phyloP scores from a whole-genome alignment of 768 basidiomycete genomes.

The Ramaria sp. region DNA sequence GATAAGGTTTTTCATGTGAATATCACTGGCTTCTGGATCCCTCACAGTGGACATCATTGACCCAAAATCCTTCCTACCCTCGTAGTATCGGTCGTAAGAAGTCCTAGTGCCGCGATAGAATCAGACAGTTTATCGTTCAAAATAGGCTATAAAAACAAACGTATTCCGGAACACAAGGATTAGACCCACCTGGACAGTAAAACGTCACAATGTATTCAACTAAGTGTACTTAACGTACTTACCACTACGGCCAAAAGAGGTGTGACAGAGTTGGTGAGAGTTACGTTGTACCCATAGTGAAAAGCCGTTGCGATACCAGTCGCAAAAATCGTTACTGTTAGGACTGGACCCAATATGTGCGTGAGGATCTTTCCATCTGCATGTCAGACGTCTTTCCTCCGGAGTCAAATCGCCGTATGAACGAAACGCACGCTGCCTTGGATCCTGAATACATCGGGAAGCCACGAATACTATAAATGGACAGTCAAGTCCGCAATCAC shows the following conservation, averaged over 20 bases:
- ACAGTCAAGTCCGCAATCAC: neutral
- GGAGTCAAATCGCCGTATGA: neutral
- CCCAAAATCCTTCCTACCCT: conserved; percentile 81
- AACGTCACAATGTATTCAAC: conserved; percentile 1
- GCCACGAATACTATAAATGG: conserved; percentile 69
- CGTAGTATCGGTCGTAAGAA: conserved; percentile 81
- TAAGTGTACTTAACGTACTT: conserved; percentile 20
- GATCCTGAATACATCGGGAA: conserved; percentile 76
- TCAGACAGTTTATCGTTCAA: neutral
- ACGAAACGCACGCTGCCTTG: conserved; percentile 59
- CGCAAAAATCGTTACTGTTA: conserved; percentile 75
- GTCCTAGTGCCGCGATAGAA: conserved; percentile 49
- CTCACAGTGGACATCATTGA: conserved; percentile 52
- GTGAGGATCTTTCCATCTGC: conserved; percentile 44
- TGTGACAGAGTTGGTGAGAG: conserved; percentile 73
- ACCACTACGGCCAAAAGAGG: conserved; percentile 87
- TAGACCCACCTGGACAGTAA: conserved; percentile 56
- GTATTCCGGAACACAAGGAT: conserved; percentile 65
- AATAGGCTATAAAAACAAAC: conserved; percentile 26
- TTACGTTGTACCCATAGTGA: conserved; percentile 45
- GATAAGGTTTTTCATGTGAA: neutral
- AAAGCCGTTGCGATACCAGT: conserved; percentile 47
- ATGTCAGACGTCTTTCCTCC: conserved; percentile 6
- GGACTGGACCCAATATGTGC: conserved; percentile 69
- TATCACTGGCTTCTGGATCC: neutral